Evolutionary conservation across 176 grass and related monocot genomes (phyloP).

Genomic region (Aegilops umbellulata): DNA sequence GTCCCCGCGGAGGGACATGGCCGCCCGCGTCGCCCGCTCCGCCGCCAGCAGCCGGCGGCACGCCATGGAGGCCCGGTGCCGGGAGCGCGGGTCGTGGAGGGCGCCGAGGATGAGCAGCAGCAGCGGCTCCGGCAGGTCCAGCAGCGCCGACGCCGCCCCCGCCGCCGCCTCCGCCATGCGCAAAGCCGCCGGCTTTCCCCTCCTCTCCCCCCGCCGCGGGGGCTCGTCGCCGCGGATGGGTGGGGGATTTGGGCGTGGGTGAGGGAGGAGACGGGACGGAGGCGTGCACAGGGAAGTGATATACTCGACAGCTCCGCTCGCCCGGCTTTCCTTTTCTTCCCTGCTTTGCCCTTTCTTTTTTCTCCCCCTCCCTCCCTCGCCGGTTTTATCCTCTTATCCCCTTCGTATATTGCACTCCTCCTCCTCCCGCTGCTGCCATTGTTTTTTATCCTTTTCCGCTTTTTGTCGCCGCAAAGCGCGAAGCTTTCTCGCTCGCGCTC

Average conservation of each 20-base stretch:
- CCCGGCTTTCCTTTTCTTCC: background rate
- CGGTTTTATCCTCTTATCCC: slow-evolving; percentile 39
- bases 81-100: slow-evolving; percentile 46
- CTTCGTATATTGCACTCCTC: background rate
- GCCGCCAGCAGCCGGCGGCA: slow-evolving; percentile 48
- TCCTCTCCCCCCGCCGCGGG: background rate
- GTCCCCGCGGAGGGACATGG: slow-evolving; percentile 76
- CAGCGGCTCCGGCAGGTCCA: slow-evolving; percentile 84
- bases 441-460: background rate
- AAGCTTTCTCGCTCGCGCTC: background rate
- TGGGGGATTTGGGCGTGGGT: background rate
- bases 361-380: background rate
- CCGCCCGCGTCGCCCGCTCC: slow-evolving; percentile 63
- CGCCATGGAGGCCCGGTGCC: slow-evolving; percentile 55
- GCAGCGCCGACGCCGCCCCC: slow-evolving; percentile 21
- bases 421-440: background rate
- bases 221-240: background rate
- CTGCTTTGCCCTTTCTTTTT: background rate
- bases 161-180: slow-evolving; percentile 29
- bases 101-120: slow-evolving; percentile 58
- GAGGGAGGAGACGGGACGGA: background rate
- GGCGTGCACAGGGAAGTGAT: slow-evolving; percentile 40
- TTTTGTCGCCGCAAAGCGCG: slow-evolving; percentile 10
- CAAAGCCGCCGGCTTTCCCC: background rate
- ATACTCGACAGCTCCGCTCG: slow-evolving; percentile 47